Conservation (phyloP, 306 rosid genomes). For the Pachyrhizus erosus region DNA sequence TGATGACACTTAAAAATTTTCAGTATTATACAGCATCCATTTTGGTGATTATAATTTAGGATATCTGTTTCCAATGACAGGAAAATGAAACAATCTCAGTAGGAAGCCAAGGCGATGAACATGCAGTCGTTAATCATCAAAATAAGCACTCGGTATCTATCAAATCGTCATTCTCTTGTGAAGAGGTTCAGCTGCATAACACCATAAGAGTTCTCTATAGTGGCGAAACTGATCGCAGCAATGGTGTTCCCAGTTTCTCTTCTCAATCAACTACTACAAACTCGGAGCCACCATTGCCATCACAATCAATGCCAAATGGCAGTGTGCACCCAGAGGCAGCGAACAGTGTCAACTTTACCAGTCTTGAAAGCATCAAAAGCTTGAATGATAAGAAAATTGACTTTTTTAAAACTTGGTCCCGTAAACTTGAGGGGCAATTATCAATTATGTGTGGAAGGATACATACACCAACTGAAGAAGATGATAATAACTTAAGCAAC, state of each 20-base stretch:
- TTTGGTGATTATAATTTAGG: background rate
- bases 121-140: conserved; percentile 48
- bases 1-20: background rate
- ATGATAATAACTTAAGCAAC: conserved; percentile 39
- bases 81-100: conserved; percentile 41
- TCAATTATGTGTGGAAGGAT: conserved; percentile 54
- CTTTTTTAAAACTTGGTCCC: conserved; percentile 75
- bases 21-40: background rate
- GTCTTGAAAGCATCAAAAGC: conserved; percentile 38
- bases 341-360: background rate
- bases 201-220: conserved; percentile 43
- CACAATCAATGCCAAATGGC: conserved; percentile 63
- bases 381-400: conserved; percentile 62
- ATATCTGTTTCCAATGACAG: conserved; percentile 41
- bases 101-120: conserved; percentile 36
- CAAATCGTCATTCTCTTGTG: conserved; percentile 67
- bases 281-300: conserved; percentile 44
- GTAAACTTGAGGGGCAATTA: conserved; percentile 67
- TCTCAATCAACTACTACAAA: conserved; percentile 29
- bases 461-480: conserved; percentile 31
- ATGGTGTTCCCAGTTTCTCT: conserved; percentile 39
- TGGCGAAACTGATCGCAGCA: conserved; percentile 45
- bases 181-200: conserved; percentile 38
- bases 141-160: conserved; percentile 59
- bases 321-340: conserved; percentile 35